A percentile compares a stretch with the other conserved stretches of the same genome.
These are phyloP conservation scores for Rhizoclosmatium sp. DNA, from an alignment of 192 early-diverging fungal species.

Conservation along the genomic window DNA sequence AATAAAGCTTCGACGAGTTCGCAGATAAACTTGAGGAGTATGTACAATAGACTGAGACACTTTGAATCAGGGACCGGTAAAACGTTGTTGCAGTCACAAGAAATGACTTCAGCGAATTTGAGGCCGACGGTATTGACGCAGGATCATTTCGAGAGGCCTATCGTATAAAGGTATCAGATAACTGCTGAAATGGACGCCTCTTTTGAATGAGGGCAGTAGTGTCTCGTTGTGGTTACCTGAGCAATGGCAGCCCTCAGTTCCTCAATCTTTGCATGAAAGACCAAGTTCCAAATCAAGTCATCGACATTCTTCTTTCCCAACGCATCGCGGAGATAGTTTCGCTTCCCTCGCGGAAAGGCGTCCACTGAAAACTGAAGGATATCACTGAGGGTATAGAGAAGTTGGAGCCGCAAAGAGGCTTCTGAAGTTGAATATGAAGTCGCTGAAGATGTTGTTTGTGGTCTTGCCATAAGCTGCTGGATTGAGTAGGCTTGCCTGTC, in stretches of 20 bases:
- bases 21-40: not conserved
- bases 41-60: constrained; percentile 12
- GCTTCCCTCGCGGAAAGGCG: not conserved
- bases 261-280: constrained; percentile 48
- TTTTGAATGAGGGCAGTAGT: not conserved
- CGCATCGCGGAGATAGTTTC: not conserved
- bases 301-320: constrained; percentile 29
- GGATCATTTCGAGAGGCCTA: constrained; percentile 3
- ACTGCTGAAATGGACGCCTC: not conserved
- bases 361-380: not conserved
- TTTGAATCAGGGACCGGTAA: constrained; percentile 48
- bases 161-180: not conserved
- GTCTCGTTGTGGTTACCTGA: constrained; percentile 14
- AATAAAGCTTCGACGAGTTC: not conserved
- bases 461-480: not conserved
- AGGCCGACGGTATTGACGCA: constrained; percentile 12
- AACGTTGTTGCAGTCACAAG: constrained; percentile 41
- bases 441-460: constrained; percentile 1
- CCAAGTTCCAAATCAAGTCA: constrained; percentile 51
- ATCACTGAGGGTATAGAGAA: constrained; percentile 19
- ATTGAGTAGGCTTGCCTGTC: constrained; percentile 16
- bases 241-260: constrained; percentile 30
- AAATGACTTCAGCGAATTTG: constrained; percentile 28
- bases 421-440: not conserved
- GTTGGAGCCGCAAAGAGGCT: constrained; percentile 14